Evolutionary conservation across 352 stramenopile genomes (phyloP).

Genomic region (Globisporangium cystogenes): DNA sequence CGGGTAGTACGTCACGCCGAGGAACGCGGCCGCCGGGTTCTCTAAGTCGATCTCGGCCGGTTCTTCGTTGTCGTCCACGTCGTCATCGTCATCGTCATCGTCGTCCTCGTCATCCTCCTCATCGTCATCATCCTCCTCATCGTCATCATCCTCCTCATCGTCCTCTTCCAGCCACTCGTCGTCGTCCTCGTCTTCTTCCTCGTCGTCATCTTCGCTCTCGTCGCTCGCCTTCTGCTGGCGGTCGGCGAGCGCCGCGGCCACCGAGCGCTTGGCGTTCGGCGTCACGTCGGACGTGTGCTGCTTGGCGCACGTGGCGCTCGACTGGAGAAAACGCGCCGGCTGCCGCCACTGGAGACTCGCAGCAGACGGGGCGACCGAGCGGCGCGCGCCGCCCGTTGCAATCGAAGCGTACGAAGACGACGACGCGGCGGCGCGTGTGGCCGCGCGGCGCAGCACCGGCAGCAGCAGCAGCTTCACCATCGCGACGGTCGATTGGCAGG

Average conservation of each 20-base stretch:
- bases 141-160: conserved; percentile 6
- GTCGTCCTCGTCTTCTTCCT: neutral
- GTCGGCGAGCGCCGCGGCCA: conserved; percentile 8
- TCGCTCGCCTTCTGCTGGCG: conserved; percentile 4
- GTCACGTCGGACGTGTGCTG: conserved; percentile 20
- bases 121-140: conserved; percentile 8
- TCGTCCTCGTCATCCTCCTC: conserved; percentile 17
- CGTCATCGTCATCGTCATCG: conserved; percentile 15
- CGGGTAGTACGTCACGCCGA: conserved; percentile 63
- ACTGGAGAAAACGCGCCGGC: conserved; percentile 12
- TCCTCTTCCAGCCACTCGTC: neutral
- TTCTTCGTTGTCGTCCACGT: conserved; percentile 20
- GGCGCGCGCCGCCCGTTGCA: neutral
- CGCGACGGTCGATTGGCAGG: neutral
- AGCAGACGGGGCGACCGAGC: neutral
- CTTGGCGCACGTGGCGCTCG: conserved; percentile 12
- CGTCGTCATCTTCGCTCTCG: neutral
- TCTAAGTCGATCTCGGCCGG: conserved; percentile 24
- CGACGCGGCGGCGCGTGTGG: neutral
- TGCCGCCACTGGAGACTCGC: neutral
- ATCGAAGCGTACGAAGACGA: neutral
- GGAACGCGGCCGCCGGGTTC: conserved; percentile 35
- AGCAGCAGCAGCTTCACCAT: conserved; percentile 10
- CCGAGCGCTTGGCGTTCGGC: conserved; percentile 10
- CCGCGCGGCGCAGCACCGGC: conserved; percentile 9